These are phyloP conservation scores for Neonectria punicea DNA, from an alignment of 2,329 filamentous ascomycete species.

Conservation along the genomic window DNA sequence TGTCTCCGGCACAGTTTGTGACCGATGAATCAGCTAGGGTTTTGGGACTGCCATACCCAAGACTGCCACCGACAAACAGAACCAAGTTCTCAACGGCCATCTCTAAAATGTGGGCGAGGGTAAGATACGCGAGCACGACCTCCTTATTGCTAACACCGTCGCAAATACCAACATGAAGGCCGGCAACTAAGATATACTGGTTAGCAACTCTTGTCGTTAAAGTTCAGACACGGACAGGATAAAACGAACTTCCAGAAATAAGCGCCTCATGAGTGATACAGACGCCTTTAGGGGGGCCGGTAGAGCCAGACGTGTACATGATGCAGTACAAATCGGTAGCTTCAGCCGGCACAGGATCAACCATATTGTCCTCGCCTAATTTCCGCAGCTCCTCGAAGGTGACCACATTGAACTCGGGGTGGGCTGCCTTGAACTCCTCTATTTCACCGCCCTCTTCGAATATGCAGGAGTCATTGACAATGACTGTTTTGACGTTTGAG, in stretches of 20 bases:
- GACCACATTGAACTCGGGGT: conserved; percentile 63
- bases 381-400: conserved; percentile 63
- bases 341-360: conserved; percentile 75
- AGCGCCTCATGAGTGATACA: conserved; percentile 84
- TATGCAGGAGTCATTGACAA: conserved; percentile 69
- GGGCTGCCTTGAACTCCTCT: conserved; percentile 64
- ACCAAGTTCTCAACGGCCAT: conserved; percentile 93
- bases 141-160: conserved; percentile 81
- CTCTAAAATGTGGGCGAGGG: conserved; percentile 94
- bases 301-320: conserved; percentile 89
- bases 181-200: conserved; percentile 66
- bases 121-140: conserved; percentile 86
- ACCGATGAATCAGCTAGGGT: conserved; percentile 88
- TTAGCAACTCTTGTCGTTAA: conserved; percentile 1
- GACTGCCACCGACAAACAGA: conserved; percentile 85
- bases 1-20: conserved; percentile 90
- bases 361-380: conserved; percentile 71
- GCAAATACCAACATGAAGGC: conserved; percentile 80
- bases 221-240: background rate
- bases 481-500: conserved; percentile 64
- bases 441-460: conserved; percentile 62
- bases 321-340: conserved; percentile 83
- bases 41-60: conserved; percentile 91
- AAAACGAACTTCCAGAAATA: conserved; percentile 71
- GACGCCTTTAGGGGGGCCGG: conserved; percentile 88